Evolutionary conservation across 1,139 yeast species (phyloP).

Genomic region (Yamadazyma songkhlaensis): DNA sequence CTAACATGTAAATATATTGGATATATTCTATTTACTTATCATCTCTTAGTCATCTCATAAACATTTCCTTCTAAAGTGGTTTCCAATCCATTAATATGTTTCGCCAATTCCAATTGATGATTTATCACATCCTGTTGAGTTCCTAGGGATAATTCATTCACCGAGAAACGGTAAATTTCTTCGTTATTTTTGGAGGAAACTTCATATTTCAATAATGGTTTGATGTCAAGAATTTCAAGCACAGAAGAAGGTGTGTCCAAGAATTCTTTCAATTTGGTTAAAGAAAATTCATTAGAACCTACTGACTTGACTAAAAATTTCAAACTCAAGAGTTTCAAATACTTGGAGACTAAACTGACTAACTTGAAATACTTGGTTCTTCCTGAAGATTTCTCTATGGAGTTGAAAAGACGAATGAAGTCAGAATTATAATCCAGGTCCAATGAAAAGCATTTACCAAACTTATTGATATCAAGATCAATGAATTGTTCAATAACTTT

Average conservation of each 20-base stretch:
- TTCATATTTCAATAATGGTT: constrained; percentile 5
- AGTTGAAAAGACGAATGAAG: constrained; percentile 13
- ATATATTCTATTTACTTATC: neutral
- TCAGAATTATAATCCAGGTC: constrained; percentile 10
- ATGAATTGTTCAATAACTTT: constrained; percentile 8
- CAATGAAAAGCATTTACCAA: constrained; percentile 5
- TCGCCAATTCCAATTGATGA: constrained; percentile 6
- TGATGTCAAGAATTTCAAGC: neutral
- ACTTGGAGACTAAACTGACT: constrained; percentile 16
- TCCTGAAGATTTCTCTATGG: constrained; percentile 15
- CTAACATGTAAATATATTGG: neutral
- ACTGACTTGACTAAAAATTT: constrained; percentile 18
- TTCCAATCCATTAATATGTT: constrained; percentile 6
- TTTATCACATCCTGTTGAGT: constrained; percentile 4
- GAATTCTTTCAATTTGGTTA: constrained; percentile 2
- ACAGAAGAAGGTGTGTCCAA: constrained; percentile 1
- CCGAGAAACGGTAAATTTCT: constrained; percentile 3
- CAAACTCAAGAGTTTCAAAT: constrained; percentile 19
- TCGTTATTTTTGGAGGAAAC: neutral
- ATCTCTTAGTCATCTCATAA: constrained; percentile 1
- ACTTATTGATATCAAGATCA: constrained; percentile 6
- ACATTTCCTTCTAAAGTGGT: constrained; percentile 1
- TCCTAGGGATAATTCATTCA: constrained; percentile 1
- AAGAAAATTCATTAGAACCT: constrained; percentile 13
- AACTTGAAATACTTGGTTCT: constrained; percentile 17